A percentile compares a stretch with the other conserved stretches of the same genome.
Evolutionary conservation across 1,139 yeast species (phyloP).

Genomic region (Insectozyma bohioensis): DNA sequence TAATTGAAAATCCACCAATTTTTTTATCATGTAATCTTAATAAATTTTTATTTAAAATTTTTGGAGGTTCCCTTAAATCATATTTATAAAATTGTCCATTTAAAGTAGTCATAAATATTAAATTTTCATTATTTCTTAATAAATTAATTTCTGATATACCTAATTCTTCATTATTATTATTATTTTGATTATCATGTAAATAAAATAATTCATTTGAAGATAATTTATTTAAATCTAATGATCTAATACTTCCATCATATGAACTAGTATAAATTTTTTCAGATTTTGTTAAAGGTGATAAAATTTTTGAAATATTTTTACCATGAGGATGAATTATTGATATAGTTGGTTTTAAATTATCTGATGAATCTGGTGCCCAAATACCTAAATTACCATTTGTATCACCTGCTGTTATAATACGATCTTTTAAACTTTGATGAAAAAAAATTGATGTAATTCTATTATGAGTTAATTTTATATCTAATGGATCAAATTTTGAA

Average conservation of each 20-base stretch:
- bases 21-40: slow-evolving; percentile 81
- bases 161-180: slow-evolving; percentile 31
- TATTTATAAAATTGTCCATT: slow-evolving; percentile 73
- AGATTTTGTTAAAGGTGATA: slow-evolving; percentile 50
- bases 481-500: slow-evolving; percentile 63
- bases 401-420: slow-evolving; percentile 82
- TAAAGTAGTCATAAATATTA: slow-evolving; percentile 71
- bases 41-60: slow-evolving; percentile 28
- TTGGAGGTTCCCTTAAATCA: slow-evolving; percentile 57
- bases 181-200: slow-evolving; percentile 52
- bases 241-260: slow-evolving; percentile 84
- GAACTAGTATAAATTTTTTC: slow-evolving; percentile 66
- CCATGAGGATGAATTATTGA: slow-evolving; percentile 72
- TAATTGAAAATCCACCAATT: slow-evolving; percentile 82
- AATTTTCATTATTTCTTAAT: slow-evolving; percentile 39
- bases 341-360: slow-evolving; percentile 54
- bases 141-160: slow-evolving; percentile 67
- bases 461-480: slow-evolving; percentile 68
- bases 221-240: slow-evolving; percentile 63
- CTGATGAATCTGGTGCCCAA: slow-evolving; percentile 51
- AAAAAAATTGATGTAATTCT: slow-evolving; percentile 72
- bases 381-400: slow-evolving; percentile 80
- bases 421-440: slow-evolving; percentile 68
- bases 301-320: slow-evolving; percentile 64
- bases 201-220: slow-evolving; percentile 57